Conservation (phyloP, 1,284 basidiomycete genomes). For the Ceratobasidium sp. region DNA sequence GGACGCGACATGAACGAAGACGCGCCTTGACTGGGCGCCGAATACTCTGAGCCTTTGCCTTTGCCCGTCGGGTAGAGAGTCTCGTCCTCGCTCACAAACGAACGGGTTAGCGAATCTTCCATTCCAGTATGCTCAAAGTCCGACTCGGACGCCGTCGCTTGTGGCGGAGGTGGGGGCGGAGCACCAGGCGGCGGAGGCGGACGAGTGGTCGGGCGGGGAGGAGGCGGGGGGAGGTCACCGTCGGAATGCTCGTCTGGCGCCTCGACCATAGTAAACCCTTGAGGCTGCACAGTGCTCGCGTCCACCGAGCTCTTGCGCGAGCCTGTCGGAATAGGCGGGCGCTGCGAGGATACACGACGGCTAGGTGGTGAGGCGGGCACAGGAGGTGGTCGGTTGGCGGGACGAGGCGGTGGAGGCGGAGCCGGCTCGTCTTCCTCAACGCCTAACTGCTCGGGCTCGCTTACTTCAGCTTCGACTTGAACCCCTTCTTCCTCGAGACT, state of each 20-base stretch:
- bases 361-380: constrained; percentile 20
- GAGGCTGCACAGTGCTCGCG: neutral
- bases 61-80: constrained; percentile 38
- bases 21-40: constrained; percentile 17
- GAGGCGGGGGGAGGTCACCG: constrained; percentile 57
- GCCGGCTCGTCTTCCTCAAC: constrained; percentile 63
- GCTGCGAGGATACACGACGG: constrained; percentile 2
- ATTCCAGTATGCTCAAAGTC: constrained; percentile 41
- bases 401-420: constrained; percentile 62
- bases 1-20: constrained; percentile 9
- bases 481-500: constrained; percentile 69
- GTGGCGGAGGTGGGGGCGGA: constrained; percentile 21
- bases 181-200: constrained; percentile 57
- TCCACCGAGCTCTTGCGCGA: constrained; percentile 30
- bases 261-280: constrained; percentile 72
- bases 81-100: constrained; percentile 45
- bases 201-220: constrained; percentile 61
- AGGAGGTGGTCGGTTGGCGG: constrained; percentile 40
- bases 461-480: constrained; percentile 73
- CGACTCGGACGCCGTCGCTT: constrained; percentile 11
- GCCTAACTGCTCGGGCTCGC: constrained; percentile 73
- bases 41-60: constrained; percentile 11
- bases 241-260: constrained; percentile 58
- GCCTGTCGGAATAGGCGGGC: constrained; percentile 24
- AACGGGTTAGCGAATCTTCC: constrained; percentile 33